Base-by-base conservation (phyloP, 495 filamentous ascomycete genomes). In the Penicillium waksmanii region DNA sequence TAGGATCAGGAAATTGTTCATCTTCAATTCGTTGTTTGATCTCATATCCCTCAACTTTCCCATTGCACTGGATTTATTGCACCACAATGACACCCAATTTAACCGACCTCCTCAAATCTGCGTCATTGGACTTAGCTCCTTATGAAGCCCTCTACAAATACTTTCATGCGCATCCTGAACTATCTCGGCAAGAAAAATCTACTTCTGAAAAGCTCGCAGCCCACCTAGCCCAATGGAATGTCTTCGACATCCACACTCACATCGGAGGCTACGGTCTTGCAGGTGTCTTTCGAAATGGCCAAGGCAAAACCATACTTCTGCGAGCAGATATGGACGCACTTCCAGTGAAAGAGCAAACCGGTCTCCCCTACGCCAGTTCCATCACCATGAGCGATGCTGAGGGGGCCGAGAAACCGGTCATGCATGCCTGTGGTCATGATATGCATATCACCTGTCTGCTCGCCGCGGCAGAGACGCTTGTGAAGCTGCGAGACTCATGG, bases 381-480 rank as follows among this genome's bases (percentile, higher is more conserved):
- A 63, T 68, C 12, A 78, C 60, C 0, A 80, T 79, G 75, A 52
- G 51, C 8, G 79, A 82, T 52, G 64, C 70, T 9, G 75, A 79
- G 23, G 77, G 75, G 0, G 46, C 67, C 11, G 72, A 75, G 36
- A 80, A 80, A 47, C 80, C 80, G 0, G 79, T 82, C 4, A 84
- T 84, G 82, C 82, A 83, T 57, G 82, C 82, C 13, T 83, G 82
- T 52, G 82, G 81, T 2, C 82, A 85, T 64, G 82, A 85, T 44
- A 82, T 84, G 76, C 82, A 85, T 36, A 74, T 85, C 3, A 83
- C 82, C 0, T 81, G 76, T 61, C 73, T 84, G 0, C 72, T 84
- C 3, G 82, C 80, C 0, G 77, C 80, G 0, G 74, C 81, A 0
- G 80, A 84, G 49, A 61, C 60, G 0, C 68, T 84, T 0, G 67